Base-by-base conservation (phyloP, 2,329 filamentous ascomycete genomes). In the Xylariaceae sp. region DNA sequence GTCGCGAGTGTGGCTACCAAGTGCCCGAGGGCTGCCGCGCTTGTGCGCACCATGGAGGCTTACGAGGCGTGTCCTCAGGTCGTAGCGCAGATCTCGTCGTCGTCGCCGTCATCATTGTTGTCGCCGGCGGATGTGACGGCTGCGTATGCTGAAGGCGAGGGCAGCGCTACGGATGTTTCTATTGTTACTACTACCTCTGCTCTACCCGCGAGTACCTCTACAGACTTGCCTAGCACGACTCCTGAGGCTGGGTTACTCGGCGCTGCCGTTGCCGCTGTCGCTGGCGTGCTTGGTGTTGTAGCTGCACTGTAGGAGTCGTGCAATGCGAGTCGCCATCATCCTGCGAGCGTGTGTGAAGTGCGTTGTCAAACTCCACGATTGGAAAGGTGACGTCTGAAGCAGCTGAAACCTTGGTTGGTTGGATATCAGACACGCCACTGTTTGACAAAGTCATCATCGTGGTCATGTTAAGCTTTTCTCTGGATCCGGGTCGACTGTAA, bases 1-100 rank as follows among this genome's bases (percentile, higher is more conserved):
- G 57, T 66, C 35, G 53, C 46, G 35, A 48, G 31, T 6, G 39
- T 66, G 32, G 51, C 64, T 11, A 54, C 55, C 3, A 59, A 54
- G 32, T 66, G 64, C 50, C 54, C 62, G 8, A 50, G 44, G 7
- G 62, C 60, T 0, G 44, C 42, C 6, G 44, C 39, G 9, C 57
- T 65, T 2, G 55, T 62, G 2, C 42, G 30, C 8, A 65, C 63
- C 1, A 55, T 63, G 6, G 62, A 63, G 55, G 62, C 58, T 9
- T 65, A 61, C 35, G 48, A 57, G 57, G 56, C 44, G 0, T 59
- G 57, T 46, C 6, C 49, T 6, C 56, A 59, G 53, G 59, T 59
- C n/a, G 30, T 54, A 6, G 52, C 51, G 29, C 46, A 27, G 48
- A 30, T 60, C 8, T 44, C 49, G 35, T 45, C 50, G 19, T 19